Evolutionary conservation across 1,139 yeast species (phyloP), one percentile per base, ranked within the genome.

Genomic region (Suhomyces bokatorum): DNA sequence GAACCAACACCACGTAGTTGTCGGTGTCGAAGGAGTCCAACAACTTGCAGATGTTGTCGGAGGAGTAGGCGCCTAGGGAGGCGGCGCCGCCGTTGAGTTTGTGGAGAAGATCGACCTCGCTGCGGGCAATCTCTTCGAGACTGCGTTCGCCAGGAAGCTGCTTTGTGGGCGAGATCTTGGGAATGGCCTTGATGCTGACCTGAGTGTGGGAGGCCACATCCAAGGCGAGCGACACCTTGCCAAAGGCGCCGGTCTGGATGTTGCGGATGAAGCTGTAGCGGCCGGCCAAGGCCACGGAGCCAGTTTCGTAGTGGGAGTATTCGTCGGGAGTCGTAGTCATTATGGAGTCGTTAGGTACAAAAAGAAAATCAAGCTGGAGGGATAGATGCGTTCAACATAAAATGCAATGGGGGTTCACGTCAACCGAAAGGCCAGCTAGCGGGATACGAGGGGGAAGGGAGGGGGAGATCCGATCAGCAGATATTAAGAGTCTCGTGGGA

Each of bases 171-270:
- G 62, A 54, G 13, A 66, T 56, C 54, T 71, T 70, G 53, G 65
- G 56, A 56, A 65, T 64, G 22, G 78, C 70, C 54, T 77, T 77
- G 48, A 77, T 59, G 35, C 69, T 60, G 30, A 52, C 55, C 20
- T 56, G 49, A 14, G 52, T 37, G 40, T 56, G 56, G 10, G 63
- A 55, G 4, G 45, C 39, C 12, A 64, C 48, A 50, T 78, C 75
- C 13, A 63, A 44, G n/a, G 81, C 81, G 40, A 73, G 64, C 9
- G 79, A 67, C 6, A 78, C 83, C 48, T 67, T 68, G 30, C 83
- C 83, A 59, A 78, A 78, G 8, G 81, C 69, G 2, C 83, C 83
- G 37, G 67, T 69, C 55, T 78, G 82, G 44, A 78, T 59, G 48
- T 66, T 65, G 31, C 58, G 54, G 27, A 75, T 50, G 45, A 67